phyloP scores from a whole-genome alignment of 2,329 filamentous ascomycete genomes.

The Colletotrichum melonis region DNA sequence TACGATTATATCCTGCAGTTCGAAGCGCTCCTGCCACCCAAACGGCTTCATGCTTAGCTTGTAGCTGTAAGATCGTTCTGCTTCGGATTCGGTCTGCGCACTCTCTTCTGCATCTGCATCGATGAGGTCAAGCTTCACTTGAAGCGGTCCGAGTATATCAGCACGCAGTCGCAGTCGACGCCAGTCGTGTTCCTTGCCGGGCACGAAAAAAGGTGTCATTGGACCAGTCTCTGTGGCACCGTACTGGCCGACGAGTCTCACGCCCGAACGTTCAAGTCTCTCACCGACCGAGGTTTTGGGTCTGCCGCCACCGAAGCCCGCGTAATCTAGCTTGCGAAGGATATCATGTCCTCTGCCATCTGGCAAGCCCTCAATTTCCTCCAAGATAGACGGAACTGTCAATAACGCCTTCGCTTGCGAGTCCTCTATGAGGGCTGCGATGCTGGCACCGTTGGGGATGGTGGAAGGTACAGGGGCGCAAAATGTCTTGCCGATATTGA shows the following conservation, averaged over 20 bases:
- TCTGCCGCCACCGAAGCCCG: constrained; percentile 46
- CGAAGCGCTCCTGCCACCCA: too few species aligned
- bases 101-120: too few species aligned
- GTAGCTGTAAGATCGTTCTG: constrained; percentile 34
- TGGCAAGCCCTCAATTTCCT: constrained; percentile 42
- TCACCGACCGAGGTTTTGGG: constrained; percentile 42
- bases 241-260: constrained; percentile 49
- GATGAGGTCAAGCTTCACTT: too few species aligned
- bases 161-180: constrained; percentile 45
- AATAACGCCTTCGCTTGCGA: constrained; percentile 42
- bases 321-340: constrained; percentile 41
- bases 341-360: constrained; percentile 7
- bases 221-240: constrained; percentile 49
- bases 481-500: constrained; percentile 43
- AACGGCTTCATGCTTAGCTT: constrained; percentile 18
- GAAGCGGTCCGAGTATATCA: constrained; percentile 38
- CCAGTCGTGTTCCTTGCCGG: constrained; percentile 45
- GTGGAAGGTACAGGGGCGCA: constrained; percentile 41
- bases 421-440: constrained; percentile 39
- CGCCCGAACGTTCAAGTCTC: constrained; percentile 36
- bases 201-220: constrained; percentile 46
- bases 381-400: constrained; percentile 48
- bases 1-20: too few species aligned
- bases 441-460: constrained; percentile 40
- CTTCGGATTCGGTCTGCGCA: constrained; percentile 36